phyloP scores from a whole-genome alignment of 2,329 filamentous ascomycete species.

The Cladobotryum mycophilum region DNA sequence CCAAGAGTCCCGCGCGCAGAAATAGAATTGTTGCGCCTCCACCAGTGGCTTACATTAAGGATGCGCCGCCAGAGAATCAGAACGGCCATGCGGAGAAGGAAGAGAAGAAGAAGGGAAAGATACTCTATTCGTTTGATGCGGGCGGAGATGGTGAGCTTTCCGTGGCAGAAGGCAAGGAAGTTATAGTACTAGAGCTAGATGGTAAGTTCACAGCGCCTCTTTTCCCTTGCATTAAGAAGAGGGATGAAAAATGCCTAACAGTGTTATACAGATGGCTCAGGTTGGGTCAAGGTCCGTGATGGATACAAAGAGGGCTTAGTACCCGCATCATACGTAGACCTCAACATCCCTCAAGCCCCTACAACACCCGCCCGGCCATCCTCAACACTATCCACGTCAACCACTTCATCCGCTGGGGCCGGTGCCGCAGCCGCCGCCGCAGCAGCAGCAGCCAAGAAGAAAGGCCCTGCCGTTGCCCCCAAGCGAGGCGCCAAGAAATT shows the following conservation, averaged over 20 bases:
- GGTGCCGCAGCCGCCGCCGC: neutral
- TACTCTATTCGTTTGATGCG: constrained; percentile 84
- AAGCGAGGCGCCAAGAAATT: constrained; percentile 88
- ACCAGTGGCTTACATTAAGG: constrained; percentile 70
- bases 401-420: constrained; percentile 25
- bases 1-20: constrained; percentile 36
- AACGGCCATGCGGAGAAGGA: constrained; percentile 35
- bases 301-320: constrained; percentile 78
- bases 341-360: constrained; percentile 38
- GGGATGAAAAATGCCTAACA: neutral
- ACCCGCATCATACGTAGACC: constrained; percentile 77
- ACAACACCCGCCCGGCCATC: constrained; percentile 54
- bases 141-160: constrained; percentile 75
- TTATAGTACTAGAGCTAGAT: constrained; percentile 77
- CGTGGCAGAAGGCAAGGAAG: constrained; percentile 70
- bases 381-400: constrained; percentile 72
- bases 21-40: constrained; percentile 82
- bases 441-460: constrained; percentile 57
- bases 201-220: constrained; percentile 51
- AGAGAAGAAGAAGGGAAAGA: constrained; percentile 67
- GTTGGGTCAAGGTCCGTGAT: constrained; percentile 80
- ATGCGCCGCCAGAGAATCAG: constrained; percentile 48
- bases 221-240: no score
- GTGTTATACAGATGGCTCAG: constrained; percentile 65
- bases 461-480: constrained; percentile 86